Conservation (phyloP, 108 stramenopile species). For the Heterococcus sp. region DNA sequence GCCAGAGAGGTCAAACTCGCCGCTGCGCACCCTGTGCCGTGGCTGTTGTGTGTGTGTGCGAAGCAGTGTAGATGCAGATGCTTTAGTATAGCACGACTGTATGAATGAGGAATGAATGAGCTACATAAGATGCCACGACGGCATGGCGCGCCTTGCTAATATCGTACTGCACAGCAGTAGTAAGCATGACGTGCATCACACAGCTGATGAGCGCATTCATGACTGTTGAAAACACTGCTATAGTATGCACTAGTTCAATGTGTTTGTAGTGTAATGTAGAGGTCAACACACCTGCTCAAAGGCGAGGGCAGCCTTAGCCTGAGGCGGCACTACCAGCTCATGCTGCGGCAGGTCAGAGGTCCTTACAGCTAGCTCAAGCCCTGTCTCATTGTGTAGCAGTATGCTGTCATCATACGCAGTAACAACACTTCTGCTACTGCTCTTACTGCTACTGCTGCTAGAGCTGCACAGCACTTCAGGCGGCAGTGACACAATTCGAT, state of each 20-base stretch:
- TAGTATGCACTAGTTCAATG: too few relatives aligned
- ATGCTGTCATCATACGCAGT: background rate
- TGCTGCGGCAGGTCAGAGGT: constrained; percentile 16
- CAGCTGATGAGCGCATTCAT: too few relatives aligned
- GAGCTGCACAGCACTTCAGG: background rate
- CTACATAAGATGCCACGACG: background rate
- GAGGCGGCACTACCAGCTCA: background rate
- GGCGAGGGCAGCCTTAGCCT: background rate
- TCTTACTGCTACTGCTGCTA: background rate
- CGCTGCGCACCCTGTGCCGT: background rate
- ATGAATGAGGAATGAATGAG: background rate
- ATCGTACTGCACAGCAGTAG: too few relatives aligned
- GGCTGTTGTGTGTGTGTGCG: background rate
- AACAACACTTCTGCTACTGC: background rate
- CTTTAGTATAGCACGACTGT: background rate
- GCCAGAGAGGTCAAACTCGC: constrained; percentile 17
- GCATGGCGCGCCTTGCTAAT: too few relatives aligned
- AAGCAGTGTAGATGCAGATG: background rate
- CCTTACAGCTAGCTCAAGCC: constrained; percentile 9
- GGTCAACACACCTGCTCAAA: background rate
- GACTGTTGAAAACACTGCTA: too few relatives aligned
- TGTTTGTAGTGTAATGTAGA: too few relatives aligned
- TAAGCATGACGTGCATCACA: too few relatives aligned
- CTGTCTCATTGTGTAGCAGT: constrained; percentile 5
- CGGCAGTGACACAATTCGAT: too few relatives aligned